Evolutionary conservation across 2,329 filamentous ascomycete genomes (phyloP).

Genomic region (Talaromyces pinophilus): DNA sequence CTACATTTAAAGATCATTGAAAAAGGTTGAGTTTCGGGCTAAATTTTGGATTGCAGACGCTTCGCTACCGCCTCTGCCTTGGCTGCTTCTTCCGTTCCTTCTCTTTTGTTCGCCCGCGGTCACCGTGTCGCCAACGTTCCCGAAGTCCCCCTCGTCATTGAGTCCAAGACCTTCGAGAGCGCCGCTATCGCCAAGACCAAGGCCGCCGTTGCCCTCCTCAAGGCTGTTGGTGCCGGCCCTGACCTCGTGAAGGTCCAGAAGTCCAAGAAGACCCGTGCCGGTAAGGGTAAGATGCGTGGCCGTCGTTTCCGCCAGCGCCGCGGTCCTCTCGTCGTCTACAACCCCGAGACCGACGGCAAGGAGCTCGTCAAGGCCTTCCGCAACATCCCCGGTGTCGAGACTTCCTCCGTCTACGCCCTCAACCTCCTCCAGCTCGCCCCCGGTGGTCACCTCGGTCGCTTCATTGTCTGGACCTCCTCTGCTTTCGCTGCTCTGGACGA

Average conservation of each 20-base stretch:
- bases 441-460: constrained; percentile 97
- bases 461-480: constrained; percentile 97
- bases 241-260: constrained; percentile 95
- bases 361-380: constrained; percentile 92
- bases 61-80: constrained; percentile 97
- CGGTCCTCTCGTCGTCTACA: constrained; percentile 96
- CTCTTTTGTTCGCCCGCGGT: constrained; percentile 93
- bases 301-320: constrained; percentile 97
- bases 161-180: constrained; percentile 82
- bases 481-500: constrained; percentile 95
- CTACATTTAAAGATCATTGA: background rate
- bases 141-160: constrained; percentile 95
- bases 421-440: constrained; percentile 99
- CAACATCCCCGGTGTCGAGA: constrained; percentile 99
- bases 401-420: constrained; percentile 85
- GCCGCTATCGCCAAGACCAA: constrained; percentile 84
- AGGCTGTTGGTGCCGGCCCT: constrained; percentile 82
- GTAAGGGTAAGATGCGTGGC: constrained; percentile 98
- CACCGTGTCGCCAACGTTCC: constrained; percentile 91
- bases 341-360: constrained; percentile 92
- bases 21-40: background rate
- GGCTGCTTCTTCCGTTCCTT: constrained; percentile 90
- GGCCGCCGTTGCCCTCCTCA: constrained; percentile 80
- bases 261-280: constrained; percentile 94
- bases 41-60: constrained; percentile 55